phyloP scores from a whole-genome alignment of 139 green algal species.

The Desmodesmus armatus region DNA sequence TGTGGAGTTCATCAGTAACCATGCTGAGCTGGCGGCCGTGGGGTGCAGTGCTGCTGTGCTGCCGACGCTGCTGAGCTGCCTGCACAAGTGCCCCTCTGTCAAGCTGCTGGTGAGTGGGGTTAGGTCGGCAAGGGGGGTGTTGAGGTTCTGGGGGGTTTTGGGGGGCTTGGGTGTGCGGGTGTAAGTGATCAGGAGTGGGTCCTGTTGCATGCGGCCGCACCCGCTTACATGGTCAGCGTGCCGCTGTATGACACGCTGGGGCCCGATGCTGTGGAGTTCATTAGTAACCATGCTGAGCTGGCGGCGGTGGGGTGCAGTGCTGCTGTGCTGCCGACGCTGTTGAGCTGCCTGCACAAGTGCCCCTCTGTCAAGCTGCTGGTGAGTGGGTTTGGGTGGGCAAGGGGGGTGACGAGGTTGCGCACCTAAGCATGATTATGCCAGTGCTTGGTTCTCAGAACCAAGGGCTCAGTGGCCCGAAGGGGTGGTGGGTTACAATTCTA shows the following conservation, averaged over 20 bases:
- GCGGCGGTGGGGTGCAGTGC: conserved; percentile 77
- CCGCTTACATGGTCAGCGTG: conserved; percentile 93
- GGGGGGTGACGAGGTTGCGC: no score
- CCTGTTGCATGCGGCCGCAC: conserved; percentile 85
- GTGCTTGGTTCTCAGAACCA: no score
- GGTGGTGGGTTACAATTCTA: no score
- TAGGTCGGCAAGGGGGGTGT: no score
- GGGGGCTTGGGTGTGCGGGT: background rate
- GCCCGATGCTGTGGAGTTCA: conserved; percentile 95
- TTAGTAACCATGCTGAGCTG: conserved; percentile 95
- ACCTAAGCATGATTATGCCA: no score
- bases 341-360: conserved; percentile 79
- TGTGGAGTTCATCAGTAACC: conserved; percentile 95
- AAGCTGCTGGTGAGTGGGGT: conserved; percentile 77
- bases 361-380: conserved; percentile 86
- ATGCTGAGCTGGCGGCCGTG: conserved; percentile 91
- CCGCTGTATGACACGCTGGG: conserved; percentile 98
- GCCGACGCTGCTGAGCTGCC: conserved; percentile 76
- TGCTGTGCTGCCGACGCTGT: conserved; percentile 79
- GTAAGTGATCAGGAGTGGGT: conserved; percentile 98
- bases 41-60: conserved; percentile 79
- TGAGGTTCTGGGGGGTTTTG: background rate
- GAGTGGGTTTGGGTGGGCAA: no score
- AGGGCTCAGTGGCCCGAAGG: no score
- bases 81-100: conserved; percentile 82